Conservation (phyloP, 2,329 filamentous ascomycete genomes). For the Aureobasidium sp. region DNA sequence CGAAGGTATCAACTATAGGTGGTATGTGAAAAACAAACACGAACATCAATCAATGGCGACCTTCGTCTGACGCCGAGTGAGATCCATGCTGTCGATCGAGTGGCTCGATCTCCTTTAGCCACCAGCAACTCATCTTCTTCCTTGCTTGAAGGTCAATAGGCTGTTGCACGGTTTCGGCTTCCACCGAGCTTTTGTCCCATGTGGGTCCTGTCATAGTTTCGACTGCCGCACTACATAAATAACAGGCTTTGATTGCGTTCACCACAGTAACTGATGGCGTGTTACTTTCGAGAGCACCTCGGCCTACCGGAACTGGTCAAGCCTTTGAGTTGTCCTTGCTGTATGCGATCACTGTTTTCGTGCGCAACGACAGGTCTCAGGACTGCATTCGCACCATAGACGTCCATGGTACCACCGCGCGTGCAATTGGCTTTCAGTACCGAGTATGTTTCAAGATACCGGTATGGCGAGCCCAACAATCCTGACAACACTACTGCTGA, state of each 20-base stretch:
- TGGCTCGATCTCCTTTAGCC: background rate
- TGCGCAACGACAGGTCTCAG: conserved; percentile 46
- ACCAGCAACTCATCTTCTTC: background rate
- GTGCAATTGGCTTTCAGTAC: too few relatives aligned
- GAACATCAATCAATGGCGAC: background rate
- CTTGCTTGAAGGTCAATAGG: background rate
- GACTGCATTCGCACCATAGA: conserved; percentile 44
- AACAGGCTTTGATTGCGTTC: conserved; percentile 30
- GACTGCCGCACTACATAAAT: conserved; percentile 36
- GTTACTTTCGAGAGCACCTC: conserved; percentile 39
- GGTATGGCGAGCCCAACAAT: background rate
- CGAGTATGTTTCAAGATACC: too few relatives aligned
- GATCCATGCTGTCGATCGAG: background rate
- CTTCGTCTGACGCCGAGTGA: background rate
- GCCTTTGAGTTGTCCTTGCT: conserved; percentile 37
- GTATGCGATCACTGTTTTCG: conserved; percentile 33
- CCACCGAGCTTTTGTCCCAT: conserved; percentile 28
- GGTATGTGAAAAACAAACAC: conserved; percentile 5
- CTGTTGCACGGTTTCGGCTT: conserved; percentile 12
- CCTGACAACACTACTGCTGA: background rate
- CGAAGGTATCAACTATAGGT: background rate
- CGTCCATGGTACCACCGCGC: conserved; percentile 46
- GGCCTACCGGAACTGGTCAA: conserved; percentile 44
- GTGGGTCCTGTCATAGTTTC: conserved; percentile 27
- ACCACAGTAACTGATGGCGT: conserved; percentile 41